Percentiles rank a stretch among this genome's conserved stretches.
Evolutionary conservation across 2,329 filamentous ascomycete species (phyloP).

Genomic region (Pleurostoma richardsiae): DNA sequence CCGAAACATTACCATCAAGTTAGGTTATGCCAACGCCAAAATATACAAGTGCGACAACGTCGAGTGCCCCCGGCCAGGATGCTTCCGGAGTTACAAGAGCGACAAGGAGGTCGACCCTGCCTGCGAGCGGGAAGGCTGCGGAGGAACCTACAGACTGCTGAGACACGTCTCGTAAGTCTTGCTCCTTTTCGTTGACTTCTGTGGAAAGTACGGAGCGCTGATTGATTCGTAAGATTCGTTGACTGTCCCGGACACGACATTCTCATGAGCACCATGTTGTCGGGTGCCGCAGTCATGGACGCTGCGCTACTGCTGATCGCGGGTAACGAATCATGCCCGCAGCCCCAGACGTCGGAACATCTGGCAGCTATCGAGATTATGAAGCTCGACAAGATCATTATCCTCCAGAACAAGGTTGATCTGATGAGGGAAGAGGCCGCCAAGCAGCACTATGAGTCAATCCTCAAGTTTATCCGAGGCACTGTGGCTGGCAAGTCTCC

Average conservation of each 20-base stretch:
- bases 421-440: constrained; percentile 95
- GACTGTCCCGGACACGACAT: constrained; percentile 99
- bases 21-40: constrained; percentile 98
- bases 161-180: constrained; percentile 82
- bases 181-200: too few species aligned
- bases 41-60: constrained; percentile 97
- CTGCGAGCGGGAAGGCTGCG: constrained; percentile 89
- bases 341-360: constrained; percentile 98
- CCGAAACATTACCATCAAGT: constrained; percentile 99
- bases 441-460: constrained; percentile 90
- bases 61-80: constrained; percentile 87
- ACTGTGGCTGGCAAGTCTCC: constrained; percentile 93
- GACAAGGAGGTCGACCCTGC: constrained; percentile 97
- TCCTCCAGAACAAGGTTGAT: constrained; percentile 99
- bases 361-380: constrained; percentile 99
- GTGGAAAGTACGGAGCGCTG: too few species aligned
- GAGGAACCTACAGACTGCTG: constrained; percentile 79
- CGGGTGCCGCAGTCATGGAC: constrained; percentile 98
- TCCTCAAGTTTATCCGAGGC: constrained; percentile 96
- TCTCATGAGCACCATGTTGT: constrained; percentile 99
- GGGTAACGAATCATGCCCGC: constrained; percentile 96
- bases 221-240: constrained; percentile 63
- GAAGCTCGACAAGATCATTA: constrained; percentile 99
- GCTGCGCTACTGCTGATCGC: constrained; percentile 93
- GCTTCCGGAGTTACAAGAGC: constrained; percentile 96